These are phyloP conservation scores for Plantago elongata DNA, from an alignment of 257 asterid species.

Conservation along the genomic window DNA sequence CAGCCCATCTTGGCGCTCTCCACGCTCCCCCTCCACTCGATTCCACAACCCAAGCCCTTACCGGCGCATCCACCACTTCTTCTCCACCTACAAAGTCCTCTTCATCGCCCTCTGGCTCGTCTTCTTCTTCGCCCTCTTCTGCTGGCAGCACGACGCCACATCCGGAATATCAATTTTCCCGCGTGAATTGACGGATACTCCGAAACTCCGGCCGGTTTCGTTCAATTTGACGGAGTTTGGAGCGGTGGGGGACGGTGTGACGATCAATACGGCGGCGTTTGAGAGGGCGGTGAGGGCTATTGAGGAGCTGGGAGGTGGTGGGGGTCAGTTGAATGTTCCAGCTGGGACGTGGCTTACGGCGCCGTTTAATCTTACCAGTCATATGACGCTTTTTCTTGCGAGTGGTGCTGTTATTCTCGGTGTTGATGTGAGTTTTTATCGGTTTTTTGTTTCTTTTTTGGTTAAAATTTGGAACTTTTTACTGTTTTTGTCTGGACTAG, in stretches of 20 bases:
- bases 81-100: conserved; percentile 39
- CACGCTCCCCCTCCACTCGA: conserved; percentile 1
- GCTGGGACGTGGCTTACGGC: conserved; percentile 80
- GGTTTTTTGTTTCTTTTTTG: conserved; percentile 1
- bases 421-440: conserved; percentile 48
- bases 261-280: conserved; percentile 65
- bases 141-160: conserved; percentile 47
- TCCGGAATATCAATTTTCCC: conserved; percentile 34
- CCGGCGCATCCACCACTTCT: conserved; percentile 12
- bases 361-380: conserved; percentile 81
- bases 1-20: conserved; percentile 4
- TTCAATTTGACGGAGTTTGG: conserved; percentile 79
- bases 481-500: neutral
- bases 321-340: conserved; percentile 80
- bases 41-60: neutral
- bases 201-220: conserved; percentile 45
- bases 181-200: conserved; percentile 31
- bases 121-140: conserved; percentile 33
- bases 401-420: conserved; percentile 74
- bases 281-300: conserved; percentile 60
- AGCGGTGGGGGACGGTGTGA: conserved; percentile 71
- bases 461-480: conserved; percentile 20
- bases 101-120: conserved; percentile 32
- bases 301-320: conserved; percentile 56
- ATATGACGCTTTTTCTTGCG: conserved; percentile 81